Evolutionary conservation across 352 stramenopile genomes (phyloP).

Genomic region (Phytophthora palmivora): DNA sequence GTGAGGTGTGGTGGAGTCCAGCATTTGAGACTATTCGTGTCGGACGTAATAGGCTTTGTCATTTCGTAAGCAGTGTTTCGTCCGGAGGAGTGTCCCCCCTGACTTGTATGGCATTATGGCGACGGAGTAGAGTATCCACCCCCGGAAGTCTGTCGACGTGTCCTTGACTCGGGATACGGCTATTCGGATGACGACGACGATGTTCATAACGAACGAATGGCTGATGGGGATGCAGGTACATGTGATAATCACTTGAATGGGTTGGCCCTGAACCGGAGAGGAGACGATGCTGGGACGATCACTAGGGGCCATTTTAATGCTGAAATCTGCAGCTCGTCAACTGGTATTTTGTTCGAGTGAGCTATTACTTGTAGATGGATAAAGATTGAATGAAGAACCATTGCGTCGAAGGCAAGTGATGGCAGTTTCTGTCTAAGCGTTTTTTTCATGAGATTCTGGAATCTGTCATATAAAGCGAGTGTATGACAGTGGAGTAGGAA

Average conservation of each 20-base stretch:
- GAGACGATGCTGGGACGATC: conserved; percentile 1
- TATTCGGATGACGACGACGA: conserved; percentile 8
- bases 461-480: conserved; percentile 22
- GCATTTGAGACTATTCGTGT: conserved; percentile 19
- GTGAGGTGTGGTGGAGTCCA: conserved; percentile 29
- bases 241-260: conserved; percentile 17
- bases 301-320: conserved; percentile 29
- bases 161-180: conserved; percentile 15
- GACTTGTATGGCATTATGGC: conserved; percentile 16
- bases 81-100: conserved; percentile 5
- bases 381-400: conserved; percentile 36
- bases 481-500: conserved; percentile 21
- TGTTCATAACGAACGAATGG: conserved; percentile 23
- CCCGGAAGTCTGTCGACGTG: conserved; percentile 29
- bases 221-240: conserved; percentile 23
- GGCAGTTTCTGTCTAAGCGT: conserved; percentile 25
- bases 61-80: not conserved
- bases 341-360: not conserved
- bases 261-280: not conserved
- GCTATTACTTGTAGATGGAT: conserved; percentile 12
- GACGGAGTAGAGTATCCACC: conserved; percentile 33
- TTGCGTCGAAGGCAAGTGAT: conserved; percentile 6
- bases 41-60: not conserved
- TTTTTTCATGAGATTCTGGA: conserved; percentile 32
- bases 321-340: conserved; percentile 15